A percentile compares a stretch with the other conserved stretches of the same genome.
These are phyloP conservation scores for Pseudoneurospora amorphoporcata DNA, from an alignment of 495 filamentous ascomycete species.

Conservation along the genomic window DNA sequence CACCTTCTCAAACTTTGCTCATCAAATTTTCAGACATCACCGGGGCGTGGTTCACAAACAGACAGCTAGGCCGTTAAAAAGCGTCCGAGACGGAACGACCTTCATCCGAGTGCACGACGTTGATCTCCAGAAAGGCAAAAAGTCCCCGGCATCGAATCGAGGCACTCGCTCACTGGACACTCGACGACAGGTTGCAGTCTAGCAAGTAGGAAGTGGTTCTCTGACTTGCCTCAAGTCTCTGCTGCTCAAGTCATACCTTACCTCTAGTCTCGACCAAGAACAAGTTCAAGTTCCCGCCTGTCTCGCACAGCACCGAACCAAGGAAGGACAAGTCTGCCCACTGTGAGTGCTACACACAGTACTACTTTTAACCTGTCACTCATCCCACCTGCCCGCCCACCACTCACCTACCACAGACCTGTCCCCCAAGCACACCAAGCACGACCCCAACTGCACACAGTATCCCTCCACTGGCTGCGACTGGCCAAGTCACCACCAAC, in stretches of 20 bases:
- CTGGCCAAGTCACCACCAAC: neutral
- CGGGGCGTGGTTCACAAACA: neutral
- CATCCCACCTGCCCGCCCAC: neutral
- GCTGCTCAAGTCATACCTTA: neutral
- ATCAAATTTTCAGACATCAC: neutral
- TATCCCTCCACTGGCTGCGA: neutral
- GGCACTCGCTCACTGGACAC: neutral
- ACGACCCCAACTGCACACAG: neutral
- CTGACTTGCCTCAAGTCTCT: neutral
- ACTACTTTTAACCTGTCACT: neutral
- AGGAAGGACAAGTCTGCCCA: neutral
- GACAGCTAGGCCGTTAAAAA: neutral
- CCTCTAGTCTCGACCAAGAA: neutral
- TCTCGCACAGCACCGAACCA: neutral
- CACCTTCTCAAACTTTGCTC: neutral
- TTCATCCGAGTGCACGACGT: neutral
- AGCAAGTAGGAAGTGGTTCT: neutral
- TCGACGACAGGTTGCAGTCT: neutral
- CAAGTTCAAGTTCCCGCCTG: neutral
- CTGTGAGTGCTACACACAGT: neutral
- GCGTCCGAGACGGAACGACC: neutral
- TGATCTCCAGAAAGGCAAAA: neutral
- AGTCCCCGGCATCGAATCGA: neutral
- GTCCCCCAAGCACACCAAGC: neutral
- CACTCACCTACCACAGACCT: neutral